Conservation (phyloP, 1,284 basidiomycete genomes). For the Pseudozyma hubeiensis region DNA sequence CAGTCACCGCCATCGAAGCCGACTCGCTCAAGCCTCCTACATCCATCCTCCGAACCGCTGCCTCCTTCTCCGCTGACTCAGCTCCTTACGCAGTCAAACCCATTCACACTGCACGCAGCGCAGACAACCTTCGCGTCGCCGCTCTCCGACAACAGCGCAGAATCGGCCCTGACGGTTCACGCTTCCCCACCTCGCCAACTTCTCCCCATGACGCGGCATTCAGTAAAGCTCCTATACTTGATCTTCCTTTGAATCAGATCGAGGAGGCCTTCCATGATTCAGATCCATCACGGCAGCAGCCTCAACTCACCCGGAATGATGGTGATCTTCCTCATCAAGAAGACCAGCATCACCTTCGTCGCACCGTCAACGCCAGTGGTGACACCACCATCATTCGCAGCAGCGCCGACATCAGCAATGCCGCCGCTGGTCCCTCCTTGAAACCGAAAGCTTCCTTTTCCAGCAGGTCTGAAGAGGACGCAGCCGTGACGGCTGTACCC, state of each 20-base stretch:
- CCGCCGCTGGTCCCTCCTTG: not conserved
- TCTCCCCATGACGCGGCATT: not conserved
- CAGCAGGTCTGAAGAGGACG: conserved; percentile 11
- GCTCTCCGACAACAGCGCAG: conserved; percentile 29
- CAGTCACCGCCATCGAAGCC: not conserved
- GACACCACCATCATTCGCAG: conserved; percentile 34
- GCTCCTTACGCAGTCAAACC: not conserved
- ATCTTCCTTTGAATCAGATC: conserved; percentile 34
- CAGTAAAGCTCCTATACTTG: conserved; percentile 26
- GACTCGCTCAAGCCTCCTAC: conserved; percentile 14
- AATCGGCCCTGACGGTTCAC: conserved; percentile 31
- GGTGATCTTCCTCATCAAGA: not conserved
- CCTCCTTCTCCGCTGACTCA: not conserved
- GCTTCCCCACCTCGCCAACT: conserved; percentile 1
- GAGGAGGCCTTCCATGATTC: conserved; percentile 22
- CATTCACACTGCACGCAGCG: conserved; percentile 28
- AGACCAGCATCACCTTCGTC: not conserved
- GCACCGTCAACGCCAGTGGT: conserved; percentile 24
- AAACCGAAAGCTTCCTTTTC: conserved; percentile 18
- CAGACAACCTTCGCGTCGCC: conserved; percentile 36
- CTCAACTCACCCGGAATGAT: not conserved
- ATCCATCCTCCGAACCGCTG: conserved; percentile 15
- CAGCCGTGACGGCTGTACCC: not conserved
- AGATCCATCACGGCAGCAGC: not conserved
- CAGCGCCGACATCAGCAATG: conserved; percentile 4